These are phyloP conservation scores for Blastobotrys elegans DNA, from an alignment of 1,139 yeast species.

Conservation along the genomic window DNA sequence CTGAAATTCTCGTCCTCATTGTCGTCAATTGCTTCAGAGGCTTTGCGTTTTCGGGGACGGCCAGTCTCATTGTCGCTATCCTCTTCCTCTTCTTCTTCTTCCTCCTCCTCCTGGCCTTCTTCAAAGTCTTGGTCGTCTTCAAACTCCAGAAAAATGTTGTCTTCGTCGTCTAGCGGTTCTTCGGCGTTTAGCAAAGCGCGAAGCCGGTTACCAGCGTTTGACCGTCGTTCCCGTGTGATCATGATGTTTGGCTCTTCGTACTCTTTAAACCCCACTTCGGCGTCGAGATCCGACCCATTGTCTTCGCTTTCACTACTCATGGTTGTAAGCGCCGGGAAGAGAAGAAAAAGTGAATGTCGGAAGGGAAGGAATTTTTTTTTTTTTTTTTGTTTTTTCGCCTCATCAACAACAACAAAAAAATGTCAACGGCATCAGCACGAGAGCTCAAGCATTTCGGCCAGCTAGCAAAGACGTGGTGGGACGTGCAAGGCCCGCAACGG, in stretches of 20 bases:
- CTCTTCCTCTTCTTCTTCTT: conserved; percentile 19
- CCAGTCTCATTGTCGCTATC: conserved; percentile 23
- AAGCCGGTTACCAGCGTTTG: conserved; percentile 88
- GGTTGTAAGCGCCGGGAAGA: too few relatives aligned
- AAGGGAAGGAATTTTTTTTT: background rate
- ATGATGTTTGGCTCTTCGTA: conserved; percentile 27
- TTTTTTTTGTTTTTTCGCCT: background rate
- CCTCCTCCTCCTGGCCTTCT: conserved; percentile 29
- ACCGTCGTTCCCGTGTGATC: conserved; percentile 68
- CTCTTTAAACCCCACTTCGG: conserved; percentile 5
- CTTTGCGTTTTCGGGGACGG: conserved; percentile 15
- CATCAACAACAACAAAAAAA: background rate
- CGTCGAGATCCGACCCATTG: conserved; percentile 7
- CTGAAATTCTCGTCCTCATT: conserved; percentile 24
- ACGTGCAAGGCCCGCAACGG: conserved; percentile 85
- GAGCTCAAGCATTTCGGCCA: conserved; percentile 80
- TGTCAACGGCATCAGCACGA: conserved; percentile 31
- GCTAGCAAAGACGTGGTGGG: conserved; percentile 95
- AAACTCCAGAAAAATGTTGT: conserved; percentile 76
- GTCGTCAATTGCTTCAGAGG: conserved; percentile 3
- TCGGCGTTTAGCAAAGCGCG: conserved; percentile 71
- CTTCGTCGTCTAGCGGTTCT: conserved; percentile 45
- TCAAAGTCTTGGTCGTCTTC: conserved; percentile 79
- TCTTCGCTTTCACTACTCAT: conserved; percentile 1
- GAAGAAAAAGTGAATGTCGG: too few relatives aligned